These are phyloP conservation scores for Fomitopsis pinicola DNA, from an alignment of 1,284 basidiomycete species.

Conservation along the genomic window DNA sequence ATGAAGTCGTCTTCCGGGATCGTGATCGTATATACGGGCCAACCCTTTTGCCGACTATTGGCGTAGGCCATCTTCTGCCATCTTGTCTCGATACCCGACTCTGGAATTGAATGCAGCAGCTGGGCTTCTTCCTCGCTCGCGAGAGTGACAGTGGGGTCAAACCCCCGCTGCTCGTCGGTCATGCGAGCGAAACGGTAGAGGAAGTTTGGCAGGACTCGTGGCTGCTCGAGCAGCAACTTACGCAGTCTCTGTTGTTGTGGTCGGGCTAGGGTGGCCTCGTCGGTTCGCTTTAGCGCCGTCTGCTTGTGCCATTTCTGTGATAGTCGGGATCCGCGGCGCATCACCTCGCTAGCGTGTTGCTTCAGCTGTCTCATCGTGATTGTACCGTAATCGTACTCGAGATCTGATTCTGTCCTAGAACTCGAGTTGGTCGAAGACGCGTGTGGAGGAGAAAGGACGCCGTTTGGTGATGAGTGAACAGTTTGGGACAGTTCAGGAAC, in stretches of 20 bases:
- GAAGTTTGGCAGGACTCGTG: slow-evolving; percentile 6
- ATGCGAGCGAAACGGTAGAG: slow-evolving; percentile 8
- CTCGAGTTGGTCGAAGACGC: no score
- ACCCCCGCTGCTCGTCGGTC: slow-evolving; percentile 4
- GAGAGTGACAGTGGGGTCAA: slow-evolving; percentile 3
- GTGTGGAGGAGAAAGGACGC: no score
- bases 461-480: no score
- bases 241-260: no score
- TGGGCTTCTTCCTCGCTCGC: neutral
- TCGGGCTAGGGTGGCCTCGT: no score
- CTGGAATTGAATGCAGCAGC: neutral
- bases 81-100: neutral
- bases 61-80: neutral
- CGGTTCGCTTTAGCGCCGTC: no score
- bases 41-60: neutral
- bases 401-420: no score
- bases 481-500: no score
- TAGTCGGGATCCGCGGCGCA: neutral
- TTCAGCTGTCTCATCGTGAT: no score
- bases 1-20: neutral
- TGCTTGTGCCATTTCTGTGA: no score
- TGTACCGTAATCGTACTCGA: no score
- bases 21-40: neutral
- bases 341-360: no score
- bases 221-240: neutral